Percentiles rank a stretch among this genome's conserved stretches.
Conservation (phyloP, 2,329 filamentous ascomycete genomes). For the Ophiostoma australiae region DNA sequence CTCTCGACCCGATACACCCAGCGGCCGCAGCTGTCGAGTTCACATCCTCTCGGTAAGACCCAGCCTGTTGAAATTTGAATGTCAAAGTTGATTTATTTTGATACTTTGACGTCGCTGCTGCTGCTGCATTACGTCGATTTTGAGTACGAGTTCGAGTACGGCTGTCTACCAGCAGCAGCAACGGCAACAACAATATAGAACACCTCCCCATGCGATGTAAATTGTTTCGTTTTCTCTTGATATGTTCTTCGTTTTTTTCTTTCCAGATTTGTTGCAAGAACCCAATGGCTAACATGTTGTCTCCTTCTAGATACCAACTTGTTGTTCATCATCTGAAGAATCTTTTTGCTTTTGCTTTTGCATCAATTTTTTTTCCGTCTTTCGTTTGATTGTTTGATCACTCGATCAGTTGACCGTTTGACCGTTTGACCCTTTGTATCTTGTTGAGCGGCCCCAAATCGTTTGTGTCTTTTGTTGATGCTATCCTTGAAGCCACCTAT, state of each 20-base stretch:
- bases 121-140: not conserved
- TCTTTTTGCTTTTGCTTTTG: not conserved
- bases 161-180: not conserved
- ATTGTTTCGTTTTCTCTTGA: slow-evolving; percentile 18
- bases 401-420: not conserved
- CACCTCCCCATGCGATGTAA: slow-evolving; percentile 12
- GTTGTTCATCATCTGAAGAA: slow-evolving; percentile 58
- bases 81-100: too few relatives aligned
- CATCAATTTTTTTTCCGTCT: not conserved
- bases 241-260: not conserved
- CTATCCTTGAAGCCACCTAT: not conserved
- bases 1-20: slow-evolving; percentile 82
- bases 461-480: not conserved
- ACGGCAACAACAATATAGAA: too few relatives aligned
- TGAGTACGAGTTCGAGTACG: not conserved
- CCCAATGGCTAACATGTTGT: slow-evolving; percentile 24
- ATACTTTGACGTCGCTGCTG: not conserved
- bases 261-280: not conserved
- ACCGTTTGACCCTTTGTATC: not conserved
- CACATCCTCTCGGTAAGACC: slow-evolving; percentile 81
- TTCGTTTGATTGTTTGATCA: not conserved
- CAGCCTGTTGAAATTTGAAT: too few relatives aligned
- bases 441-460: not conserved
- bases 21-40: slow-evolving; percentile 93
- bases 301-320: slow-evolving; percentile 54